Evolutionary conservation across 2,329 filamentous ascomycete genomes (phyloP).

Genomic region (Phialemonium atrogriseum): DNA sequence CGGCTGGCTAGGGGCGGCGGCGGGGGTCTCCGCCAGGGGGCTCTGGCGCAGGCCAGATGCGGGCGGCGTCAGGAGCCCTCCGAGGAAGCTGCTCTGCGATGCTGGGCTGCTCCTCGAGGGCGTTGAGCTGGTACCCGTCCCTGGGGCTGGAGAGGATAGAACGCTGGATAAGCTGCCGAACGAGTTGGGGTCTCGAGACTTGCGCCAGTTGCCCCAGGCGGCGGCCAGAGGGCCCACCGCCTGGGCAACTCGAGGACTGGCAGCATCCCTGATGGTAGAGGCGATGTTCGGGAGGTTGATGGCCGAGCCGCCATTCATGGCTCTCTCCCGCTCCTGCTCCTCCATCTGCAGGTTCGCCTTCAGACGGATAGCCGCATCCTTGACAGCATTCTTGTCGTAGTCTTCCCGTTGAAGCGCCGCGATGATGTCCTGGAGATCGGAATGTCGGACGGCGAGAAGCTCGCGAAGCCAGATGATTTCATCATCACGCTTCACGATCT

Average conservation of each 20-base stretch:
- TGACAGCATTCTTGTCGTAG: slow-evolving; percentile 71
- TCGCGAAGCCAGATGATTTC: slow-evolving; percentile 95
- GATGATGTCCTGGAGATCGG: slow-evolving; percentile 90
- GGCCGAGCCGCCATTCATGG: slow-evolving; percentile 60
- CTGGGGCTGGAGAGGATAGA: slow-evolving; percentile 32
- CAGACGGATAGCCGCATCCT: slow-evolving; percentile 85
- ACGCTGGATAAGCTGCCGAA: slow-evolving; percentile 40
- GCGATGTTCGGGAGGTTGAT: slow-evolving; percentile 68
- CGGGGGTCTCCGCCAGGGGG: slow-evolving; percentile 33
- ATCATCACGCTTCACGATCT: slow-evolving; percentile 84
- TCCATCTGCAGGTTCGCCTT: slow-evolving; percentile 97
- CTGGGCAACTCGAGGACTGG: slow-evolving; percentile 75
- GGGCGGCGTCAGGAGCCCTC: slow-evolving; percentile 84
- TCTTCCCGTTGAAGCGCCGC: slow-evolving; percentile 63
- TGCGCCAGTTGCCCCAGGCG: slow-evolving; percentile 96
- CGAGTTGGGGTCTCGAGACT: slow-evolving; percentile 43
- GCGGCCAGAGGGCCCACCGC: slow-evolving; percentile 70
- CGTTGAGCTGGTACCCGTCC: slow-evolving; percentile 36
- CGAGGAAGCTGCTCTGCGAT: slow-evolving; percentile 55
- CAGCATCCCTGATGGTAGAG: slow-evolving; percentile 65
- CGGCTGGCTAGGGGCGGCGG: slow-evolving; percentile 32
- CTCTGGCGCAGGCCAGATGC: slow-evolving; percentile 62
- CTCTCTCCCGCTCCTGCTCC: slow-evolving; percentile 85
- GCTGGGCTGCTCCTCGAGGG: slow-evolving; percentile 49
- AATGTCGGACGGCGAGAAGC: slow-evolving; percentile 79